Evolutionary conservation across 495 filamentous ascomycete species (phyloP).

Genomic region (Podospora didyma): DNA sequence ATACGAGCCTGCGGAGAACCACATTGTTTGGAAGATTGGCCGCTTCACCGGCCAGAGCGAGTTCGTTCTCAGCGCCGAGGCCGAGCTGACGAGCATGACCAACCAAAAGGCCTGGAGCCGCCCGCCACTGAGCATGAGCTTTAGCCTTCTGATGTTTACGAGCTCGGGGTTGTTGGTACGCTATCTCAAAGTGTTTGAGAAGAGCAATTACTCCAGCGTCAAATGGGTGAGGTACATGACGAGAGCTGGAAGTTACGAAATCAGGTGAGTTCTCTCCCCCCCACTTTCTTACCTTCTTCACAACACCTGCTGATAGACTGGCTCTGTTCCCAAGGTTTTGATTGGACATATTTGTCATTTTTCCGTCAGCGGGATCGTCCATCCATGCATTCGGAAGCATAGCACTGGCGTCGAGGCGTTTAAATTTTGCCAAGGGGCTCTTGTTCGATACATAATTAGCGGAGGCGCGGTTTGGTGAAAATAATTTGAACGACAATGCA

Average conservation of each 20-base stretch:
- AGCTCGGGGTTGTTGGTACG: conserved; percentile 85
- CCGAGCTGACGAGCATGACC: conserved; percentile 91
- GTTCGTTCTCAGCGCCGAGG: conserved; percentile 91
- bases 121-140: conserved; percentile 86
- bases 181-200: conserved; percentile 99
- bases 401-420: conserved; percentile 15
- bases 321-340: conserved; percentile 14
- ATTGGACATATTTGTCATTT: conserved; percentile 3
- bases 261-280: conserved; percentile 45
- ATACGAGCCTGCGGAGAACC: conserved; percentile 96
- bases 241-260: conserved; percentile 79
- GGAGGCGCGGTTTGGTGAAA: too few relatives aligned
- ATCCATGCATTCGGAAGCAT: conserved; percentile 8
- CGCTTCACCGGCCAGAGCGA: conserved; percentile 94
- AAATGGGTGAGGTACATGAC: conserved; percentile 99
- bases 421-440: conserved; percentile 1
- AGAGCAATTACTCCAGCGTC: conserved; percentile 95
- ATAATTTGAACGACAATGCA: too few relatives aligned
- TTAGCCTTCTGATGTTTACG: conserved; percentile 96
- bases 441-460: neutral
- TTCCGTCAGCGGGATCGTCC: neutral
- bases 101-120: conserved; percentile 98
- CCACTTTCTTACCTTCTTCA: neutral
- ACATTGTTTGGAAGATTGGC: conserved; percentile 98
- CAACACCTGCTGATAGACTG: neutral